Evolutionary conservation across 2,329 filamentous ascomycete genomes (phyloP), one percentile per base, ranked within the genome.

Genomic region (Fusarium secorum): DNA sequence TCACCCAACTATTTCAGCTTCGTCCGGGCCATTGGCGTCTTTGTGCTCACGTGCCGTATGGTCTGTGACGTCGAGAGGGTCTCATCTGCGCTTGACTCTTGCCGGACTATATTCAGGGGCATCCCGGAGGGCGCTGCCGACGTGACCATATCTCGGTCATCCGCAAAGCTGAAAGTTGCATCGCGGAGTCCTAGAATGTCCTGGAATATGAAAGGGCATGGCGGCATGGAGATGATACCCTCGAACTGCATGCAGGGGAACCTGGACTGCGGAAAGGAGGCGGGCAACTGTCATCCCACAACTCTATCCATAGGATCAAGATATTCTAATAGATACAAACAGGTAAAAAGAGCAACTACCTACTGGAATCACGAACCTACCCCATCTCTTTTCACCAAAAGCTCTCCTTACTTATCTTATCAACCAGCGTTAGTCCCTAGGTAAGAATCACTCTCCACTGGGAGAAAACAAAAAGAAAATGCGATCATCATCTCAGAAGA

Each of bases 401-500:
- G 41, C 41, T 26, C 17, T 44, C 13, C 7, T 44, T 44, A 26
- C 15, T 24, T 26, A 20, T 14, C 8, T 14, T 28, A 14, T 28
- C 18, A 20, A 22, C 26, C 20, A 38, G 41, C 11, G 15, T 11
- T 8, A 30, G 18, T n/a, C 20, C 36, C 24, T 6, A 24, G 24
- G 33, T 17, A 49, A 38, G 15, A 24, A 57, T 20, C 26, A 32
- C 42, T 38, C 20, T 49, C 33, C 10, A 49, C 46, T 33, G 10
- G 22, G 54, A 49, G 33, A 32, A 38, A 10, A 38, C 42, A 32
- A 24, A 8, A 18, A 48, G 54, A 49, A 57, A 57, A 26, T 17
- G 33, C 26, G 49, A 38, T 49, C 17, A 60, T 35, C 51, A 61
- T 48, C 52, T 61, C 41, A 61, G 59, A 61, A 33, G 28, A 57